Percentiles rank a stretch among this genome's conserved stretches.
Evolutionary conservation across 768 basidiomycete genomes (phyloP).

Genomic region (Austroboletus eburneus): DNA sequence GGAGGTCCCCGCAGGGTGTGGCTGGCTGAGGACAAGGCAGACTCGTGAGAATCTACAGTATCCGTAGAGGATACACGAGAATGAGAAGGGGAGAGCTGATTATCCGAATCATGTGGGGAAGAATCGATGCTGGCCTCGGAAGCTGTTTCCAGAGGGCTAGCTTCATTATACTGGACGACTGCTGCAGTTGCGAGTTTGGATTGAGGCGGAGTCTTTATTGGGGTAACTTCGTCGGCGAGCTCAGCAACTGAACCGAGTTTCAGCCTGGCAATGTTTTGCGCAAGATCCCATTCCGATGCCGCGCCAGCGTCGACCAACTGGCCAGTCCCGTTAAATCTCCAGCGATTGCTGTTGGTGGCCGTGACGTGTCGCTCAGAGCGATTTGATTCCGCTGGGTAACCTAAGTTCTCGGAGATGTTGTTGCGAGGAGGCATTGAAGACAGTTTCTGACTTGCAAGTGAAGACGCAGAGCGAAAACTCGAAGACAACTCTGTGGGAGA

Average conservation of each 20-base stretch:
- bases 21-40: slow-evolving; percentile 46
- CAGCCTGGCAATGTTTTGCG: slow-evolving; percentile 69
- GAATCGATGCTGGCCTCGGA: slow-evolving; percentile 71
- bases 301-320: slow-evolving; percentile 56
- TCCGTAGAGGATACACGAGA: slow-evolving; percentile 84
- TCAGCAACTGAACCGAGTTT: slow-evolving; percentile 60
- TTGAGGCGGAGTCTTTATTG: slow-evolving; percentile 66
- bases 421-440: slow-evolving; percentile 47
- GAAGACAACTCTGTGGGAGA: slow-evolving; percentile 34
- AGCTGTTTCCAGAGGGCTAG: slow-evolving; percentile 69
- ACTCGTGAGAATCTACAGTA: slow-evolving; percentile 59
- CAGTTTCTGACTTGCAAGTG: slow-evolving; percentile 37
- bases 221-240: slow-evolving; percentile 43
- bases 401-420: slow-evolving; percentile 23
- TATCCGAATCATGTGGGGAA: slow-evolving; percentile 65
- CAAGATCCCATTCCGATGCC: slow-evolving; percentile 62
- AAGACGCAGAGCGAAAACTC: slow-evolving; percentile 27
- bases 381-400: slow-evolving; percentile 20
- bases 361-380: slow-evolving; percentile 39
- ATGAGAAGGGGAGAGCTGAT: slow-evolving; percentile 63
- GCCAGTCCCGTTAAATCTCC: slow-evolving; percentile 62
- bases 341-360: slow-evolving; percentile 40
- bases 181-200: slow-evolving; percentile 50
- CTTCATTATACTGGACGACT: slow-evolving; percentile 55
- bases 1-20: slow-evolving; percentile 54